These are phyloP conservation scores for Wickerhamomyces sydowiorum DNA, from an alignment of 805 yeast genomes.

Conservation along the genomic window DNA sequence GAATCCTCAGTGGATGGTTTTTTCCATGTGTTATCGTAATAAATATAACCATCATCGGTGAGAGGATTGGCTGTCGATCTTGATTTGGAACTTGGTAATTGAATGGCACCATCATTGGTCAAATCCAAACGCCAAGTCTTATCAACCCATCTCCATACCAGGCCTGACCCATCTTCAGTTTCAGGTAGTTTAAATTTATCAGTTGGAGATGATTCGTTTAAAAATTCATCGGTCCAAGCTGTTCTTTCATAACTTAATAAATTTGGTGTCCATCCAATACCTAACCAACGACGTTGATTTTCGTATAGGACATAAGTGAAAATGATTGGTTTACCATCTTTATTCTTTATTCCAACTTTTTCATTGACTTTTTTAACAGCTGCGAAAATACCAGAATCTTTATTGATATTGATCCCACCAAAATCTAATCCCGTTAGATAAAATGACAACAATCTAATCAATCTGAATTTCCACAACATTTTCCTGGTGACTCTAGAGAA, in stretches of 20 bases:
- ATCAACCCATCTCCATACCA: slow-evolving; percentile 95
- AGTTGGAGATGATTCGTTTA: slow-evolving; percentile 77
- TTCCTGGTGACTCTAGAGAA: slow-evolving; percentile 81
- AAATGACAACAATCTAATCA: slow-evolving; percentile 66
- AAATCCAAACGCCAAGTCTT: slow-evolving; percentile 86
- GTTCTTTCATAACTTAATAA: slow-evolving; percentile 88
- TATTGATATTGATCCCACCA: slow-evolving; percentile 36
- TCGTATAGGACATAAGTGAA: slow-evolving; percentile 92
- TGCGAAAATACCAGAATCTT: slow-evolving; percentile 36
- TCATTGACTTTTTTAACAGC: slow-evolving; percentile 36
- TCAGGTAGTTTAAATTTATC: slow-evolving; percentile 80
- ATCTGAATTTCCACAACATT: slow-evolving; percentile 76
- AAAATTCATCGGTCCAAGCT: slow-evolving; percentile 95
- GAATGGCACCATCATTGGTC: slow-evolving; percentile 82
- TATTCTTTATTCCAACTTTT: slow-evolving; percentile 24
- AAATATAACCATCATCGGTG: slow-evolving; percentile 80
- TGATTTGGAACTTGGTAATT: slow-evolving; percentile 55
- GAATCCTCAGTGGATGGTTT: slow-evolving; percentile 84
- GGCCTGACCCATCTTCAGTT: slow-evolving; percentile 56
- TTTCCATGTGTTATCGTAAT: slow-evolving; percentile 92
- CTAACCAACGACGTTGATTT: slow-evolving; percentile 95
- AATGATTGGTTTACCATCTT: slow-evolving; percentile 50
- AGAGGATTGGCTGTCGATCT: slow-evolving; percentile 58
- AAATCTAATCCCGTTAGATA: slow-evolving; percentile 86
- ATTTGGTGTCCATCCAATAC: slow-evolving; percentile 96